These are phyloP conservation scores for Ambrosiella cleistominuta DNA, from an alignment of 2,329 filamentous ascomycete genomes.

Conservation along the genomic window DNA sequence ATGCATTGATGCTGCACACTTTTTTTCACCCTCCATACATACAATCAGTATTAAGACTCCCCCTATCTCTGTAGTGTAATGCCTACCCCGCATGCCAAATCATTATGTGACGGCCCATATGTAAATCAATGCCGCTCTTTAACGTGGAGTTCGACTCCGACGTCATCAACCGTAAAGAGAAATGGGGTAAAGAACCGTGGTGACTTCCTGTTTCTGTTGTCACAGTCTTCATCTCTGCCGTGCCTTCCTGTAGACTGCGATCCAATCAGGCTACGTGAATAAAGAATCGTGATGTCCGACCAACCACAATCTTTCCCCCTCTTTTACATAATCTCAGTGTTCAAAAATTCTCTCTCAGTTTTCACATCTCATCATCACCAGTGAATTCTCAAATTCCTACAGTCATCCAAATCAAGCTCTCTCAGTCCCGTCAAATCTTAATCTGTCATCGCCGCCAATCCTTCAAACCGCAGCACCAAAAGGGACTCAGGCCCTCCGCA, in stretches of 20 bases:
- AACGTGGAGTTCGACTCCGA: background rate
- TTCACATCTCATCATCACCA: background rate
- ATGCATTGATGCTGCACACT: background rate
- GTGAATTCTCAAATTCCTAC: background rate
- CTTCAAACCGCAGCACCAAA: background rate
- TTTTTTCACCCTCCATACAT: background rate
- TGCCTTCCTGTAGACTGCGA: background rate
- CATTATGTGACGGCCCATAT: background rate
- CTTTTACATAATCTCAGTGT: background rate
- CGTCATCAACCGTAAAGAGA: background rate
- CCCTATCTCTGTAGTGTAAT: background rate
- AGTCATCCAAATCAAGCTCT: background rate
- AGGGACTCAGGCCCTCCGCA: background rate
- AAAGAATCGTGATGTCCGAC: too few relatives aligned
- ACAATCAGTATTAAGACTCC: background rate
- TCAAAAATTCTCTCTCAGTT: background rate
- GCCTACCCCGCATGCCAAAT: too few relatives aligned
- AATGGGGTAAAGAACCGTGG: background rate
- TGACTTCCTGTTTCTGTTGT: background rate
- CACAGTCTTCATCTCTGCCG: background rate
- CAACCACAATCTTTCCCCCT: background rate
- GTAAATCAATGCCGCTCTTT: background rate
- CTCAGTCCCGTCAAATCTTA: background rate
- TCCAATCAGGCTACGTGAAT: background rate
- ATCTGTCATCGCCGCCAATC: background rate